A percentile compares a stretch with the other conserved stretches of the same genome.
These are phyloP conservation scores for Claviceps spartinae DNA, from an alignment of 2,329 filamentous ascomycete species.

Conservation along the genomic window DNA sequence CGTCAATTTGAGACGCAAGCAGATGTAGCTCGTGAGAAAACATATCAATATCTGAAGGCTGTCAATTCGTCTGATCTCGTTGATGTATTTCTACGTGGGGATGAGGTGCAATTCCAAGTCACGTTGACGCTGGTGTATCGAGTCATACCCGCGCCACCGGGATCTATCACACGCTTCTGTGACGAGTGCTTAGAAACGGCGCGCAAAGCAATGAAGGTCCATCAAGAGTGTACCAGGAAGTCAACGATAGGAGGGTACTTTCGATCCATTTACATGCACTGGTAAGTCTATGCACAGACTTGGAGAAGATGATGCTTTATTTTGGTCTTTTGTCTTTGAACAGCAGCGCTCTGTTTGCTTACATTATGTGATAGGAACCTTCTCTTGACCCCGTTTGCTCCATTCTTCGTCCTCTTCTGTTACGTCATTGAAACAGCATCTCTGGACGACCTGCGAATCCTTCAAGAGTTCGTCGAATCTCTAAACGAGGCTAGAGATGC, in stretches of 20 bases:
- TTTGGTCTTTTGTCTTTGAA: neutral
- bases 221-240: constrained; percentile 31
- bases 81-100: constrained; percentile 30
- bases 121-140: constrained; percentile 39
- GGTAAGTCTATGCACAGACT: constrained; percentile 22
- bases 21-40: constrained; percentile 21
- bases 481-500: constrained; percentile 36
- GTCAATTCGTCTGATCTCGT: constrained; percentile 27
- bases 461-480: constrained; percentile 43
- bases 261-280: constrained; percentile 36
- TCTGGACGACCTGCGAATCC: constrained; percentile 36
- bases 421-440: constrained; percentile 41
- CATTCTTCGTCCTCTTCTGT: constrained; percentile 47
- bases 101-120: constrained; percentile 34
- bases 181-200: constrained; percentile 36
- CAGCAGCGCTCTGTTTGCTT: neutral
- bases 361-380: constrained; percentile 26
- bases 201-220: constrained; percentile 32
- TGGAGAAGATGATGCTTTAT: neutral
- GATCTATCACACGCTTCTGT: constrained; percentile 30
- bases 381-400: constrained; percentile 43
- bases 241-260: constrained; percentile 27
- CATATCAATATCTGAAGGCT: constrained; percentile 23
- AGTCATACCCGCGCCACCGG: constrained; percentile 32
- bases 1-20: constrained; percentile 22